Conservation (phyloP, 139 green algal genomes). For the Ulvella scutata region DNA sequence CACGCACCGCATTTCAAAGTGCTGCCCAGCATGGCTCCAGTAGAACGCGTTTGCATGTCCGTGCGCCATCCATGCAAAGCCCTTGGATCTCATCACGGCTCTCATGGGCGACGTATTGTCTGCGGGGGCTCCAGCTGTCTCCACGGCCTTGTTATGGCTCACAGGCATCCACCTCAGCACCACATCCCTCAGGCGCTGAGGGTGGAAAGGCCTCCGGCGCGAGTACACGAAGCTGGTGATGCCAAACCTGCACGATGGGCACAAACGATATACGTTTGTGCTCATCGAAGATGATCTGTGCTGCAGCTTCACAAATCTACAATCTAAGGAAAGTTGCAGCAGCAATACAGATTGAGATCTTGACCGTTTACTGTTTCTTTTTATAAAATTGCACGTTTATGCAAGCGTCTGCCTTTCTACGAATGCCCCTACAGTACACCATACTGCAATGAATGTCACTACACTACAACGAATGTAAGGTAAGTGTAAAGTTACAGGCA, state of each 20-base stretch:
- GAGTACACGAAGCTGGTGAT: slow-evolving; percentile 82
- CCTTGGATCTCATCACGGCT: slow-evolving; percentile 74
- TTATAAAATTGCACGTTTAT: no score
- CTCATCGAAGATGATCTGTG: no score
- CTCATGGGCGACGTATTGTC: slow-evolving; percentile 57
- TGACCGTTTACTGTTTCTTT: no score
- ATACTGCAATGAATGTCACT: no score
- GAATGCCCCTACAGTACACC: no score
- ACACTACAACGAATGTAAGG: no score
- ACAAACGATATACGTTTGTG: no score
- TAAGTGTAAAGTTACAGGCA: no score
- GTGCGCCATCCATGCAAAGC: slow-evolving; percentile 84
- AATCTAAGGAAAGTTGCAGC: no score
- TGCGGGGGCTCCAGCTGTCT: slow-evolving; percentile 18
- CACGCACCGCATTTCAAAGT: slow-evolving; percentile 75
- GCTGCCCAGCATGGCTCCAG: slow-evolving; percentile 79
- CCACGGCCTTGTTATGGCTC: slow-evolving; percentile 48
- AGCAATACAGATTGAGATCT: no score
- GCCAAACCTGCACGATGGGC: slow-evolving; percentile 69
- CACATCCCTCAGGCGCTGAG: slow-evolving; percentile 58
- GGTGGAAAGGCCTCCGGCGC: slow-evolving; percentile 70
- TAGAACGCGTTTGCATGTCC: slow-evolving; percentile 72
- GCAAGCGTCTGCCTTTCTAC: no score
- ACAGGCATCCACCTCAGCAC: slow-evolving; percentile 81
- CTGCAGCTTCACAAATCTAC: no score